Conservation (phyloP, 805 yeast species). For the Saccharomycopsis schoenii region DNA sequence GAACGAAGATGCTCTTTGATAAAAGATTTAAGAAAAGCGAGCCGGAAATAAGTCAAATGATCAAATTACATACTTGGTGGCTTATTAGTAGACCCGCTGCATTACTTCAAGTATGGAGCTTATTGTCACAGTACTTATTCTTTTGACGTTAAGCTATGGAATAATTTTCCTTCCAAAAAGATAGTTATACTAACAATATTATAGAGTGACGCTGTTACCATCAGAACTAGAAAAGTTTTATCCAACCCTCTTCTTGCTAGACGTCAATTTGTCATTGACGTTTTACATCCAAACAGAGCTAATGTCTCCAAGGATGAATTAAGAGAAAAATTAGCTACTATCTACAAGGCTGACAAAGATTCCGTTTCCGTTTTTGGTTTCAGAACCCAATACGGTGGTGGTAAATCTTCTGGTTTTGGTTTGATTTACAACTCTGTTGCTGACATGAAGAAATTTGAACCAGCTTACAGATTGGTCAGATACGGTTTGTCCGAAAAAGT, state of each 20-base stretch:
- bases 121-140: neutral
- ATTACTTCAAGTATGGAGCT: no score
- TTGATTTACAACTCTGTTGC: conserved; percentile 96
- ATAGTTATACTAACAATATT: neutral
- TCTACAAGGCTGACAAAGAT: conserved; percentile 87
- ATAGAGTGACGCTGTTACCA: conserved; percentile 98
- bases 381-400: conserved; percentile 99
- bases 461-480: conserved; percentile 98
- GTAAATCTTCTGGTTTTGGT: conserved; percentile 99
- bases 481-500: conserved; percentile 94
- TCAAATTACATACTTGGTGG: no score
- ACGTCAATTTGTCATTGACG: conserved; percentile 99
- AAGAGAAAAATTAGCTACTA: conserved; percentile 84
- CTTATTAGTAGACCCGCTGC: no score
- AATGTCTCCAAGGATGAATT: conserved; percentile 99
- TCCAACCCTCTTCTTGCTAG: conserved; percentile 98
- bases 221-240: conserved; percentile 98
- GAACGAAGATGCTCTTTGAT: no score
- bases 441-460: conserved; percentile 98
- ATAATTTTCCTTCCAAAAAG: no score
- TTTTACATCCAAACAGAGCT: conserved; percentile 98
- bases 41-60: no score
- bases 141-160: no score
- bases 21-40: no score
- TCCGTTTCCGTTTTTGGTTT: conserved; percentile 97